phyloP scores from a whole-genome alignment of 2,329 filamentous ascomycete genomes.

The Ophiostoma montium region DNA sequence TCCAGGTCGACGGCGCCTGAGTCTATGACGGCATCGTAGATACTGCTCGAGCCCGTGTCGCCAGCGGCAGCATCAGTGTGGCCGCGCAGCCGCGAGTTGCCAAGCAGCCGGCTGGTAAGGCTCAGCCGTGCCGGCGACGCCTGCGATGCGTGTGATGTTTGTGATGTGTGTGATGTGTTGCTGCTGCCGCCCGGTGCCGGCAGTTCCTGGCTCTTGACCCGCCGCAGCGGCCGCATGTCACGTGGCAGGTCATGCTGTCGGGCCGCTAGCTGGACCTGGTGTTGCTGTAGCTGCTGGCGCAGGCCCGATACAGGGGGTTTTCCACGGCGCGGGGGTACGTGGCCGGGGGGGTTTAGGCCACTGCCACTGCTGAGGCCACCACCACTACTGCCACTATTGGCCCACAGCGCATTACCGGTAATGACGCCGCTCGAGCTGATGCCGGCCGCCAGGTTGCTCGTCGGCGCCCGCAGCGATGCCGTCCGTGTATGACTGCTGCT shows the following conservation, averaged over 20 bases:
- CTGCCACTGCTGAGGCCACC: background rate
- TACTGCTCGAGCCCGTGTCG: background rate
- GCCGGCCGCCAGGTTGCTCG: background rate
- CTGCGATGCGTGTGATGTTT: slow-evolving; percentile 13
- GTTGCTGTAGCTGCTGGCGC: slow-evolving; percentile 8
- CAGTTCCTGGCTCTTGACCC: background rate
- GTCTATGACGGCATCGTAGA: background rate
- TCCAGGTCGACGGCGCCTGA: background rate
- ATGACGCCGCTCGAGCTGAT: background rate
- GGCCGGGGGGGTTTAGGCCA: background rate
- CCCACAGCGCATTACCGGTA: background rate
- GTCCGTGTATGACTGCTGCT: background rate
- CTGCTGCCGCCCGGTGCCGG: slow-evolving; percentile 8
- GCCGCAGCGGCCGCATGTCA: background rate
- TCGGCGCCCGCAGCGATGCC: background rate
- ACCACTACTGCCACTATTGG: background rate
- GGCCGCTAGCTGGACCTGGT: slow-evolving; percentile 5
- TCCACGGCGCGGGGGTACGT: background rate
- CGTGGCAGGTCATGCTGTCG: slow-evolving; percentile 4
- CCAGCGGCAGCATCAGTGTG: background rate
- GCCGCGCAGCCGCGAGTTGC: slow-evolving; percentile 5
- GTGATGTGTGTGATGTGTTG: slow-evolving; percentile 19
- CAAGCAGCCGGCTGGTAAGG: slow-evolving; percentile 31
- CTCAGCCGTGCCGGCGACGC: slow-evolving; percentile 32
- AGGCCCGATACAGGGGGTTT: slow-evolving; percentile 1